Evolutionary conservation across 2,329 filamentous ascomycete genomes (phyloP), one percentile per base, ranked within the genome.

Genomic region (Davidsoniella neocaledoniae): DNA sequence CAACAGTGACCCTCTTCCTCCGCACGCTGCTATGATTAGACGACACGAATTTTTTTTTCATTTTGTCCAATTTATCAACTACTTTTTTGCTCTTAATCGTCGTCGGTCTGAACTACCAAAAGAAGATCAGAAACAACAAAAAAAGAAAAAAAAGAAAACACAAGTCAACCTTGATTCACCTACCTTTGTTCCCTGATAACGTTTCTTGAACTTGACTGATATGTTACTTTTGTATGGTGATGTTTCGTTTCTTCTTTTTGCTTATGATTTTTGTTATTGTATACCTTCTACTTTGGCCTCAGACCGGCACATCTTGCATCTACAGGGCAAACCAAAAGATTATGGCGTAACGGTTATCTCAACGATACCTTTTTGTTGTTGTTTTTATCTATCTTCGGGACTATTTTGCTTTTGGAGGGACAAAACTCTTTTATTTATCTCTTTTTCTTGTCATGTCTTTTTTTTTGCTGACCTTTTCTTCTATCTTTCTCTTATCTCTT

Each of bases 271-370:
- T 33, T 33, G 7, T 33, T 33, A 33, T 33, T 10, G 7, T 33
- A 4, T 12, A 3, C 10, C 26, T 33, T 33, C 26, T 33, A 33
- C 26, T 33, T 33, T 33, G 26, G 26, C 26, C 7, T 12, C 26
- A 33, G 26, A 33, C 26, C 26, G 9, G 38, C 29, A 43, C n/a
- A 44, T 33, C 26, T 33, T 33, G 26, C 26, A 33, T 33, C 26
- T 33, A 33, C 26, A 39, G 39, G 33, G 49, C 26, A 42, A 41
- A 48, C 29, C 61, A 63, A 58, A 62, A 54, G 58, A 50, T 55
- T 58, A 59, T 61, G 64, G 65, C 65, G 65, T 67, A 53, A 66
- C 64, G 65, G 64, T 67, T 68, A 49, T 54, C 65, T 68, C 66
- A 68, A 68, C 66, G 65, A 68, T 63, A 67, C 64, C 65, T 49